Evolutionary conservation across 2,329 filamentous ascomycete genomes (phyloP), one percentile per base, ranked within the genome.

Genomic region (Penicillium fuscoglaucum): DNA sequence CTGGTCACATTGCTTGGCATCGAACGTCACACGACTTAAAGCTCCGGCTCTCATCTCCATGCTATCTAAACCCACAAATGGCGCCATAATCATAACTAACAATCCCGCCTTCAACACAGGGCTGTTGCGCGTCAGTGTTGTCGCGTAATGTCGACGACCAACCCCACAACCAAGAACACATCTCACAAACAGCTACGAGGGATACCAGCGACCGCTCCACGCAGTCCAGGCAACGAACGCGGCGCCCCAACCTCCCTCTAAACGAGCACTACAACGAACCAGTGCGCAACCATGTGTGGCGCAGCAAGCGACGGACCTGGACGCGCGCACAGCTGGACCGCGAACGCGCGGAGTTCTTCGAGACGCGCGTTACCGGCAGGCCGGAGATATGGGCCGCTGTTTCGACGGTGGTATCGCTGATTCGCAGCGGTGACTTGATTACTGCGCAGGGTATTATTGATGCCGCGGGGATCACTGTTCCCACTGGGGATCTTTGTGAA

Each of bases 301-400:
- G 78, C 13, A 85, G 87, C 57, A 83, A 82, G 61, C 80, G 82
- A 53, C 84, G 84, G 21, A 75, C 78, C 17, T 96, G 90, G 90
- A 92, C 90, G 1, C 85, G 83, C n/a, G 70, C 76, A 17, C 79
- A 88, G 53, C 79, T 96, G 2, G 84, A 86, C 58, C 82, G 81
- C 33, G 90, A 96, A 76, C 84, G 93, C 49, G 78, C 78, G 49
- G 91, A 91, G 61, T 97, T 96, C 80, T 98, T 96, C 75, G 92
- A 97, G 61, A 97, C 93, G 1, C 82, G 91, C 47, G 90, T 96
- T 17, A 90, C 89, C 0, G 91, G 91, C 2, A 83, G 86, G 4
- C 69, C 82, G 5, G 90, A 96, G 74, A 83, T 95, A 28, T 98
- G 93, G 93, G 85, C 85, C 66, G 88, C 90, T 0, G 74, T 97